Evolutionary conservation across 106 monocot genomes (phyloP).

Genomic region (Dactylorhiza incarnata): DNA sequence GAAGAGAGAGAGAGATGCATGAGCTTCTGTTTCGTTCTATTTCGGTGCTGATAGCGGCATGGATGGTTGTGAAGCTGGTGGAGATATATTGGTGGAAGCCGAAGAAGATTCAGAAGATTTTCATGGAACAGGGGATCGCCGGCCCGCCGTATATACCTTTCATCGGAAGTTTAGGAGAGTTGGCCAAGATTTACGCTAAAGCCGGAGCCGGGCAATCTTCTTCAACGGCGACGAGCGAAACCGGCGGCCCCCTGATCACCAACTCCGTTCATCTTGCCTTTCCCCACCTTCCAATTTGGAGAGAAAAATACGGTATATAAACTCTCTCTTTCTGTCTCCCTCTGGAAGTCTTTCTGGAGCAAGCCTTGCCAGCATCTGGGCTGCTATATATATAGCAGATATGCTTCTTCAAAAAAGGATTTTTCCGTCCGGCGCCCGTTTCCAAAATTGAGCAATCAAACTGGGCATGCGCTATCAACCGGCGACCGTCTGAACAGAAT

Average conservation of each 20-base stretch:
- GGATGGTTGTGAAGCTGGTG: not conserved
- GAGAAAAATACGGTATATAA: conserved; percentile 10
- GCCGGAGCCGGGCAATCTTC: not conserved
- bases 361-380: no score
- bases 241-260: not conserved
- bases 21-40: not conserved
- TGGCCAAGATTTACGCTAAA: conserved; percentile 7
- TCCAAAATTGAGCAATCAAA: no score
- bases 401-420: no score
- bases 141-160: conserved; percentile 6
- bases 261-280: not conserved
- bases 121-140: conserved; percentile 1
- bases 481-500: no score
- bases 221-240: not conserved
- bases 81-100: conserved; percentile 4
- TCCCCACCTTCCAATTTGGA: conserved; percentile 6
- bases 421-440: no score
- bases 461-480: no score
- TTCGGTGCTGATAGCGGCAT: not conserved
- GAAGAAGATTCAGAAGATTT: conserved; percentile 10
- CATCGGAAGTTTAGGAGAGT: conserved; percentile 9
- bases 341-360: no score
- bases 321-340: no score
- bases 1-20: not conserved
- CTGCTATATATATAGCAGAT: no score